Percentiles rank a stretch among this genome's conserved stretches.
Conservation (phyloP, 345 rosid species). For the Populus euphratica region DNA sequence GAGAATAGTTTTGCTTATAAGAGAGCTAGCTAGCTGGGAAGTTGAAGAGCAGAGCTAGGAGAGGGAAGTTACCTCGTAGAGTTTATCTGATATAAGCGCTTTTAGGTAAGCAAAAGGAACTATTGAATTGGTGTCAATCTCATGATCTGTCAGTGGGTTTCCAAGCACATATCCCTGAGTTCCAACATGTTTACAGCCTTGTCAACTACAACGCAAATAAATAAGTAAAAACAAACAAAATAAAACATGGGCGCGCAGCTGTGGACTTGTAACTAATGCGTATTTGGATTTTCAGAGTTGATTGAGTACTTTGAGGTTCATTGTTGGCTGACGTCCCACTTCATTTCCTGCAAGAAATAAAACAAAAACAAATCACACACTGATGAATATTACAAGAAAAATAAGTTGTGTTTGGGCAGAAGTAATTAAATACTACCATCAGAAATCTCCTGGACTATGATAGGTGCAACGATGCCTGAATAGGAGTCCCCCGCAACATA, state of each 20-base stretch:
- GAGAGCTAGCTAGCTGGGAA: neutral
- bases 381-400: neutral
- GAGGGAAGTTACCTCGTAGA: conserved; percentile 24
- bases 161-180: conserved; percentile 7
- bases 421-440: neutral
- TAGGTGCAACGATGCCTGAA: neutral
- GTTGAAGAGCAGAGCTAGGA: neutral
- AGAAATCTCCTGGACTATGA: neutral
- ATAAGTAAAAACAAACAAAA: neutral
- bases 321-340: neutral
- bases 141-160: neutral
- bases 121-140: conserved; percentile 6
- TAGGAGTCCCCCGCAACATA: conserved; percentile 40
- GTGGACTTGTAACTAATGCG: too few relatives aligned
- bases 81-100: conserved; percentile 12
- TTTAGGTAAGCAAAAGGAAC: conserved; percentile 10
- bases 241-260: too few relatives aligned
- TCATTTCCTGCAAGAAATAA: conserved; percentile 4
- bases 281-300: neutral
- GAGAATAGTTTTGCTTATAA: neutral
- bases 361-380: neutral
- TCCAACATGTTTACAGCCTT: neutral
- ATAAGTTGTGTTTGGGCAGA: neutral
- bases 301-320: conserved; percentile 13
- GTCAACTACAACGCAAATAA: neutral